These are phyloP conservation scores for Primulina huaijiensis DNA, from an alignment of 257 asterid species.

Conservation along the genomic window DNA sequence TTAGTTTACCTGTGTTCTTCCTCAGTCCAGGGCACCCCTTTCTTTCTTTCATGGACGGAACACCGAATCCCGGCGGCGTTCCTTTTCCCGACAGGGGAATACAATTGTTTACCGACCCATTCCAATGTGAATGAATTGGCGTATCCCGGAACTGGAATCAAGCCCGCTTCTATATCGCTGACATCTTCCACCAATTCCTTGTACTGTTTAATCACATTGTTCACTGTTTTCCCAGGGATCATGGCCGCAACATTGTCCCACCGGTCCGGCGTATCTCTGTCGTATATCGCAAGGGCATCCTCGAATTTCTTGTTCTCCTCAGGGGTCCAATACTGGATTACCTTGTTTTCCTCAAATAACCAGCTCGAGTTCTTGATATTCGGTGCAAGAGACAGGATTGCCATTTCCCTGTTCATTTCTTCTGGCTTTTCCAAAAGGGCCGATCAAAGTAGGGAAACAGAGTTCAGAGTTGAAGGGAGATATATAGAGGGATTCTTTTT, in stretches of 20 bases:
- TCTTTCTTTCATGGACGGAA: constrained; percentile 71
- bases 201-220: constrained; percentile 68
- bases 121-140: constrained; percentile 54
- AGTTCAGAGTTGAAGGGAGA: too few relatives aligned
- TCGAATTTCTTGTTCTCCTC: constrained; percentile 84
- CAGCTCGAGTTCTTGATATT: constrained; percentile 41
- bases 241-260: constrained; percentile 80
- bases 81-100: constrained; percentile 44
- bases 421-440: not conserved
- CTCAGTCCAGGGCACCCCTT: constrained; percentile 95
- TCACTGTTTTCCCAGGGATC: constrained; percentile 71
- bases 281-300: constrained; percentile 70
- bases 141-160: constrained; percentile 65
- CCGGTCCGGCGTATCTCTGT: constrained; percentile 78
- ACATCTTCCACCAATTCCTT: constrained; percentile 66
- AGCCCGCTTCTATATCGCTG: constrained; percentile 70
- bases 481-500: constrained; percentile 1
- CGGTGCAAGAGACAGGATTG: constrained; percentile 41
- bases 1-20: constrained; percentile 77
- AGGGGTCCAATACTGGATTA: constrained; percentile 48
- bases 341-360: constrained; percentile 51
- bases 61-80: constrained; percentile 34
- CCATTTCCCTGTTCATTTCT: constrained; percentile 54
- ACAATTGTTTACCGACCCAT: constrained; percentile 34
- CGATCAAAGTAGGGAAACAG: not conserved